A percentile compares a stretch with the other conserved stretches of the same genome.
Conservation (phyloP, 495 filamentous ascomycete species). For the Xylaria acuta region DNA sequence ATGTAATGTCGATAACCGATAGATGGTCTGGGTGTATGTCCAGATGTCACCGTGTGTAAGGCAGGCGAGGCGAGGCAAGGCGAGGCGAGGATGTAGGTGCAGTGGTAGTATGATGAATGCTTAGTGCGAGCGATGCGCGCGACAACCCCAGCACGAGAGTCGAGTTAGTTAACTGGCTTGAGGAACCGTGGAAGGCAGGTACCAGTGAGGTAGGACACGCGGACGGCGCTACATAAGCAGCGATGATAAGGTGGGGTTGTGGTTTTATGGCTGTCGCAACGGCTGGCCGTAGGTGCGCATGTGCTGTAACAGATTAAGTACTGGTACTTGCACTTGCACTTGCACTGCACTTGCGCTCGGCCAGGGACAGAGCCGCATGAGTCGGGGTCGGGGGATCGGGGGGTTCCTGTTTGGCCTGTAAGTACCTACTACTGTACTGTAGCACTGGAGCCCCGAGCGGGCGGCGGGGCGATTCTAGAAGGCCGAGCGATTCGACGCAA, state of each 20-base stretch:
- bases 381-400: background rate
- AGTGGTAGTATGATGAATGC: background rate
- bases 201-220: background rate
- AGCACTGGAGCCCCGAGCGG: background rate
- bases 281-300: background rate
- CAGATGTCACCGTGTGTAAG: conserved; percentile 12
- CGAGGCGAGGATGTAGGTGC: conserved; percentile 7
- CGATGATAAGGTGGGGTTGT: conserved; percentile 5
- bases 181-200: conserved; percentile 8
- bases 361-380: conserved; percentile 16
- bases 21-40: background rate
- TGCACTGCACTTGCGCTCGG: too few relatives aligned
- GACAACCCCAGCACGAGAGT: background rate
- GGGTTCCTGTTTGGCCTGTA: background rate
- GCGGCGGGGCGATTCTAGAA: conserved; percentile 4
- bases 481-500: background rate
- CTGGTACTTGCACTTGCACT: background rate
- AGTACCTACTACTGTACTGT: too few relatives aligned
- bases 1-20: background rate
- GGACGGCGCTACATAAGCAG: conserved; percentile 17
- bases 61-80: conserved; percentile 4
- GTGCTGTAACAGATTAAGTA: background rate
- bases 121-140: conserved; percentile 11
- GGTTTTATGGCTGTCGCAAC: background rate
- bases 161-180: background rate